Evolutionary conservation across 1,284 basidiomycete species (phyloP), one percentile per base, ranked within the genome.

Genomic region (Marasmius tenuissimus): DNA sequence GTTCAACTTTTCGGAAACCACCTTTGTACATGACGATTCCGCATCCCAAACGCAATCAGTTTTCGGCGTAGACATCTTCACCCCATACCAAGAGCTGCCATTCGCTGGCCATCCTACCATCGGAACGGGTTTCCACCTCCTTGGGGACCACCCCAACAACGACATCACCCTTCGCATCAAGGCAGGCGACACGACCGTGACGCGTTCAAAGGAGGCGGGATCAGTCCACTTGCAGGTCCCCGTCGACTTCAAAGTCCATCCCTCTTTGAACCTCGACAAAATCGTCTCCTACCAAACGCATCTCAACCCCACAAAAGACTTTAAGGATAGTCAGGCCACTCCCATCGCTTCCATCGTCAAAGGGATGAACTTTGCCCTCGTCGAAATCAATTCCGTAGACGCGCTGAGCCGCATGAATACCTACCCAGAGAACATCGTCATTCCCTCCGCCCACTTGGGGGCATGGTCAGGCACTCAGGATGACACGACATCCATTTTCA

Each of bases 1-100:
- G 63, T 82, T 82, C 69, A 81, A 82, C 62, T 71, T 80, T 56
- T 79, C 79, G 3, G 80, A 81, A 58, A 81, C 80, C 0, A 76
- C 80, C 33, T 80, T 81, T 65, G 69, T 78, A 3, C 77, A 80
- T 59, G 69, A 27, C 27, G 27, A 70, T 8, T 64, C 56, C 34
- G 64, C 57, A 11, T 12, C 59, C 1, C 45, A 47, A 20, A 5
- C 16, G 8, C 40, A 69, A 40, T 60, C 68, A 1, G 70, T 71
- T 1, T 66, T 75, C 39, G 67, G 60, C 4, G 76, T 79, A 60
- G 76, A 80, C 59, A 81, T 81, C 55, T 81, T 79, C 69, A 80
- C 75, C 6, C 66, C 74, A 2, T 66, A 65, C 3, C 69, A 70
- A 37, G 80, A 81, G 59, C 66, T 81, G 0, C 79, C 79, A 0